phyloP scores from a whole-genome alignment of 192 early-diverging fungal species.

The Borealophlyctis nickersoniae region DNA sequence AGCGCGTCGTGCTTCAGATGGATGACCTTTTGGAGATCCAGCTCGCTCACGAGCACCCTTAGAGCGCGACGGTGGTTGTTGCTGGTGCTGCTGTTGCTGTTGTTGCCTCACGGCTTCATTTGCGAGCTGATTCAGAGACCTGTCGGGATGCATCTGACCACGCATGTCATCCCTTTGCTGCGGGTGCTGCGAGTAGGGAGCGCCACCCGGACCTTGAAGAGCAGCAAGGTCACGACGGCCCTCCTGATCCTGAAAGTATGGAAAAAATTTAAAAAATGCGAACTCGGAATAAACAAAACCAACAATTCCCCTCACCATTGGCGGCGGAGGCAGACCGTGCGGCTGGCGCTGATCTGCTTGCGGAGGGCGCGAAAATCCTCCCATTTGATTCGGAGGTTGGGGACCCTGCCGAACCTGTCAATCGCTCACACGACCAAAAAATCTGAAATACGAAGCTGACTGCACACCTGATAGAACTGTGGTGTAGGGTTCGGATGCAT shows the following conservation, averaged over 20 bases:
- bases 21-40: neutral
- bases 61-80: neutral
- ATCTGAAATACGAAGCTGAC: neutral
- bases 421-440: neutral
- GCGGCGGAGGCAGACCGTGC: neutral
- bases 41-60: neutral
- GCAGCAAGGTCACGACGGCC: neutral
- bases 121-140: neutral
- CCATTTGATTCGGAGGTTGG: neutral
- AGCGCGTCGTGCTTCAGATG: neutral
- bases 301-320: neutral
- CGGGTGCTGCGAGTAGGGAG: neutral
- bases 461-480: slow-evolving; percentile 21
- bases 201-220: neutral
- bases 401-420: neutral
- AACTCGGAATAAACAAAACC: neutral
- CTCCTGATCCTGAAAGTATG: neutral
- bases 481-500: slow-evolving; percentile 11
- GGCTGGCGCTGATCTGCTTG: neutral
- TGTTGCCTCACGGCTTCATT: neutral
- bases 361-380: neutral
- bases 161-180: neutral
- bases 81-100: neutral
- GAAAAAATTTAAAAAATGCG: neutral
- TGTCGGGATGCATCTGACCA: too few relatives aligned